Evolutionary conservation across 345 rosid genomes (phyloP).

Genomic region (Eucalyptus tenuipes): DNA sequence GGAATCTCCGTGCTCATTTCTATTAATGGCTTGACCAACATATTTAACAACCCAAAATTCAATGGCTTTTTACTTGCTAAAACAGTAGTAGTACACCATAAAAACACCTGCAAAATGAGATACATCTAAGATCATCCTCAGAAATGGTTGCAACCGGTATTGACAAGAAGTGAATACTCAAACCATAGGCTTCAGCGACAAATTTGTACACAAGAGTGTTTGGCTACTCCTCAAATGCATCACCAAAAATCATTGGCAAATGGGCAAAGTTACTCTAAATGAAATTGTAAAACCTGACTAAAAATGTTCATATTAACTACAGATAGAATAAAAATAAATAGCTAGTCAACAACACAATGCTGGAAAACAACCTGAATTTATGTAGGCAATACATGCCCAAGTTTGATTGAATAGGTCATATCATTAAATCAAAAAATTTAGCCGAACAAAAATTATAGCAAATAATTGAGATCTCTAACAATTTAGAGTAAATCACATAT

Average conservation of each 20-base stretch:
- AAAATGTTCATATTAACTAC: not conserved
- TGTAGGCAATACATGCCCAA: not conserved
- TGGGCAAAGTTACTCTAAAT: not conserved
- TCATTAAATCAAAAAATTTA: too few relatives aligned
- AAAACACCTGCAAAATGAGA: conserved; percentile 52
- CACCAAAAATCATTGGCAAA: not conserved
- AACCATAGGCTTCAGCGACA: not conserved
- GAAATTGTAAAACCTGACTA: not conserved
- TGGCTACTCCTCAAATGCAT: not conserved
- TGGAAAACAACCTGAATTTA: not conserved
- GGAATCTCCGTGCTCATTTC: conserved; percentile 89
- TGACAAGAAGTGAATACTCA: not conserved
- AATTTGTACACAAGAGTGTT: not conserved
- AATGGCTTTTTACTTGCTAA: conserved; percentile 59
- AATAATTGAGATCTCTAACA: not conserved
- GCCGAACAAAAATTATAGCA: not conserved
- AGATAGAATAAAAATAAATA: too few relatives aligned
- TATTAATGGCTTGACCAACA: conserved; percentile 73
- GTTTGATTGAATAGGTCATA: not conserved
- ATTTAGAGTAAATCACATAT: not conserved
- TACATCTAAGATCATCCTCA: not conserved
- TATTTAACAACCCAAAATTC: conserved; percentile 62
- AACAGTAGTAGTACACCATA: conserved; percentile 66
- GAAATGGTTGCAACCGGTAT: not conserved
- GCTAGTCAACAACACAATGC: not conserved